Evolutionary conservation across 1,284 basidiomycete species (phyloP).

Genomic region (Puccinia polysora): DNA sequence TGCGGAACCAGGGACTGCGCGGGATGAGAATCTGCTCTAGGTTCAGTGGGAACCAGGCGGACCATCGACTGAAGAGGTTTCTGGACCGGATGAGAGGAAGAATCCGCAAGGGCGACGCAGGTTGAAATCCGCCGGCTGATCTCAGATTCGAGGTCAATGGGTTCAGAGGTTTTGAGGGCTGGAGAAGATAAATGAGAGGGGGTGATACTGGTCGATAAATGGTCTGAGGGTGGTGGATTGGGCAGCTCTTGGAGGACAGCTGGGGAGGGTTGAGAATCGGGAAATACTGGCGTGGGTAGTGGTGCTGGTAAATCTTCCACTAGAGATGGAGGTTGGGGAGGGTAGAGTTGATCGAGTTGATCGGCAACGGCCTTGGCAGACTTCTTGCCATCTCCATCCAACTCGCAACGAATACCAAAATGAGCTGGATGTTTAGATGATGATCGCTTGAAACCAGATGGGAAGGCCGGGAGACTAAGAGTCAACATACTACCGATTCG

Average conservation of each 20-base stretch:
- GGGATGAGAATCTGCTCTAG: neutral
- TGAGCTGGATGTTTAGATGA: constrained; percentile 1
- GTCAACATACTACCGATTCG: constrained; percentile 49
- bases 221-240: constrained; percentile 20
- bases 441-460: constrained; percentile 8
- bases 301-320: too few species aligned
- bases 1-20: neutral
- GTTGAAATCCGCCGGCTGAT: constrained; percentile 36
- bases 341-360: constrained; percentile 16
- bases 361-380: constrained; percentile 50
- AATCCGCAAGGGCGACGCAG: constrained; percentile 1
- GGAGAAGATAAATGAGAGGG: constrained; percentile 15
- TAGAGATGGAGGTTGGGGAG: constrained; percentile 45
- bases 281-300: constrained; percentile 43
- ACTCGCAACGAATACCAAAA: constrained; percentile 48
- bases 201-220: constrained; percentile 44
- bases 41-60: neutral
- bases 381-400: constrained; percentile 55
- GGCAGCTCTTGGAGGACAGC: neutral
- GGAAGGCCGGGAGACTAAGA: constrained; percentile 3
- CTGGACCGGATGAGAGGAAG: constrained; percentile 4
- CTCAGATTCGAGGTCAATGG: constrained; percentile 41
- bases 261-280: constrained; percentile 31
- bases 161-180: constrained; percentile 41
- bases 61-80: neutral